phyloP scores from a whole-genome alignment of 2,329 filamentous ascomycete genomes.

The Colletotrichum echinochloae region DNA sequence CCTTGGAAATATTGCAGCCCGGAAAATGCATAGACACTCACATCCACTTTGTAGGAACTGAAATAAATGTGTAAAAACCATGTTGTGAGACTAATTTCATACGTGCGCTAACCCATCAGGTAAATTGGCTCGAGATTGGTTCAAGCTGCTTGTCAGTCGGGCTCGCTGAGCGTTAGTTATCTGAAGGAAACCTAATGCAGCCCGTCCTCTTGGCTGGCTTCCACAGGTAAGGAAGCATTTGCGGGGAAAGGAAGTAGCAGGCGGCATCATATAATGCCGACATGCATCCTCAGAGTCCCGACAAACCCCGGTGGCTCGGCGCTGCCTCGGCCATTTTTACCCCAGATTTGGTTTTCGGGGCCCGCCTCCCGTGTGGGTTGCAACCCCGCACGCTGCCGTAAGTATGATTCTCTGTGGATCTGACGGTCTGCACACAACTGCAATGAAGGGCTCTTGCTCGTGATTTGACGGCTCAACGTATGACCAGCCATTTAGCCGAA shows the following conservation, averaged over 20 bases:
- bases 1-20: neutral
- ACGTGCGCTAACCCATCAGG: neutral
- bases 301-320: constrained; percentile 14
- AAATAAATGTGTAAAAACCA: neutral
- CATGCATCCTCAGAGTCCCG: constrained; percentile 5
- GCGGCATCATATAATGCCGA: constrained; percentile 19
- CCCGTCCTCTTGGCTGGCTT: neutral
- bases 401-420: constrained; percentile 6
- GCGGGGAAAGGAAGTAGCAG: neutral
- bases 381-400: constrained; percentile 28
- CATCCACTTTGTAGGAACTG: neutral
- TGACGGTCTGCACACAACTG: neutral
- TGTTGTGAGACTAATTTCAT: neutral
- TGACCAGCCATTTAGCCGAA: neutral
- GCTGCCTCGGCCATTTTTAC: constrained; percentile 25
- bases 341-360: constrained; percentile 30
- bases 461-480: constrained; percentile 24
- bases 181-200: neutral
- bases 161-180: too few species aligned
- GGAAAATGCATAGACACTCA: neutral
- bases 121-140: neutral
- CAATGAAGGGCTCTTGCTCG: neutral
- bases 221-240: neutral
- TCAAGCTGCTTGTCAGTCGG: neutral
- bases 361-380: constrained; percentile 1